These are phyloP conservation scores for Hortiboletus flavorubellus DNA, from an alignment of 768 basidiomycete species.

Conservation along the genomic window DNA sequence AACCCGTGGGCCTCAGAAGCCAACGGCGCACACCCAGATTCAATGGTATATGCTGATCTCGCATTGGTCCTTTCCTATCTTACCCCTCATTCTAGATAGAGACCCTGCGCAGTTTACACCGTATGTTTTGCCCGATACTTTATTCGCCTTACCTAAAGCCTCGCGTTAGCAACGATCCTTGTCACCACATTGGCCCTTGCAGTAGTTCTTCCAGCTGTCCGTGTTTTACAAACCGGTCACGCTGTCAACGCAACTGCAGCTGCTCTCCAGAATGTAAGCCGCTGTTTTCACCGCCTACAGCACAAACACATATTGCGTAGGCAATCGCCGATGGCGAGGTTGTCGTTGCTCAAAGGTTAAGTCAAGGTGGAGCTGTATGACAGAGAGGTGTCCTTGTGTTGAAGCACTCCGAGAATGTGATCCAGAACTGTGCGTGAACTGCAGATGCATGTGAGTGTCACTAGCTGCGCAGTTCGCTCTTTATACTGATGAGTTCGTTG, in stretches of 20 bases:
- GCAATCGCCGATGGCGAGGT: conserved; percentile 52
- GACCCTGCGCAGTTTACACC: conserved; percentile 19
- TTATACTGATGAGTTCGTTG: neutral
- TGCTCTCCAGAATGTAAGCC: conserved; percentile 50
- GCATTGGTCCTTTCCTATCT: neutral
- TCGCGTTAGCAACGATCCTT: conserved; percentile 44
- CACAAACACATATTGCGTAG: conserved; percentile 30
- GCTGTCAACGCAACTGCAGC: conserved; percentile 55
- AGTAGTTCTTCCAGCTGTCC: conserved; percentile 38
- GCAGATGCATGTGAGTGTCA: conserved; percentile 44
- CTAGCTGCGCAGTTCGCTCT: neutral
- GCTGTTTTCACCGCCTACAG: neutral
- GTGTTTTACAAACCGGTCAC: conserved; percentile 48
- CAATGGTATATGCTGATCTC: conserved; percentile 14
- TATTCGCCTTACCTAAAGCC: neutral
- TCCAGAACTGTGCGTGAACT: conserved; percentile 56
- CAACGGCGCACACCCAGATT: conserved; percentile 15
- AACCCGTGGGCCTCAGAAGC: neutral
- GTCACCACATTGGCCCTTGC: conserved; percentile 58
- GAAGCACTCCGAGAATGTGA: conserved; percentile 59
- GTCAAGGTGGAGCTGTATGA: conserved; percentile 33
- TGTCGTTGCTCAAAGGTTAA: conserved; percentile 44
- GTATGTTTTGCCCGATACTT: conserved; percentile 14
- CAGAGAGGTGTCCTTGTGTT: conserved; percentile 50
- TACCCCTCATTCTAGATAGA: conserved; percentile 16